These are phyloP conservation scores for Fraxinus albicans DNA, from an alignment of 305 asterid species.

Conservation along the genomic window DNA sequence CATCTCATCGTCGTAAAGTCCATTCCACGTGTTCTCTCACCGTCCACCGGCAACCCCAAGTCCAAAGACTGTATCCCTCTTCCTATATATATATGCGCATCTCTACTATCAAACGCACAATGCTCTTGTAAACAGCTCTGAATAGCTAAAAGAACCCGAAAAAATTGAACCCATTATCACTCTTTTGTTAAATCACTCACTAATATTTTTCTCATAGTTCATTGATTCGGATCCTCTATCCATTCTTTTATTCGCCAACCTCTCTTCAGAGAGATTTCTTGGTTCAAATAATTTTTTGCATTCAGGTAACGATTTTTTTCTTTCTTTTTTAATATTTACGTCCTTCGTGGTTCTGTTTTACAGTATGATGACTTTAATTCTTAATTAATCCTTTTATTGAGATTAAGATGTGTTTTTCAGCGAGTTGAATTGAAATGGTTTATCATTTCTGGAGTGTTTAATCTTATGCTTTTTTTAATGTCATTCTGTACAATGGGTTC, in stretches of 20 bases:
- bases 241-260: not conserved
- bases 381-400: not conserved
- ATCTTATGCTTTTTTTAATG: not conserved
- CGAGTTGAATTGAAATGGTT: slow-evolving; percentile 6
- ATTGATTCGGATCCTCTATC: not conserved
- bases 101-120: not conserved
- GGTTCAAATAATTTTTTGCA: slow-evolving; percentile 20
- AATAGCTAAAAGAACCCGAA: not conserved
- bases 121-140: not conserved
- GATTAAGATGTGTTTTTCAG: slow-evolving; percentile 3
- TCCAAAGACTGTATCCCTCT: slow-evolving; percentile 3
- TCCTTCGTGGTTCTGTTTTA: not conserved
- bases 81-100: slow-evolving; percentile 21
- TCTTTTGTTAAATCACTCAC: not conserved
- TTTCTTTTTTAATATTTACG: not conserved
- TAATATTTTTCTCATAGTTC: not conserved
- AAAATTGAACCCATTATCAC: not conserved
- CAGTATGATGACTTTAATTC: not conserved
- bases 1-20: slow-evolving; percentile 26
- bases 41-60: not conserved
- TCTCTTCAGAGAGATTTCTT: slow-evolving; percentile 12
- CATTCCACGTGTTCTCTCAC: slow-evolving; percentile 46
- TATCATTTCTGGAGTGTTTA: not conserved
- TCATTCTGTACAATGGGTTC: not conserved
- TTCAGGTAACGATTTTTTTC: slow-evolving; percentile 27